Base-by-base conservation (phyloP, 768 basidiomycete genomes). In the Russula brevipes region DNA sequence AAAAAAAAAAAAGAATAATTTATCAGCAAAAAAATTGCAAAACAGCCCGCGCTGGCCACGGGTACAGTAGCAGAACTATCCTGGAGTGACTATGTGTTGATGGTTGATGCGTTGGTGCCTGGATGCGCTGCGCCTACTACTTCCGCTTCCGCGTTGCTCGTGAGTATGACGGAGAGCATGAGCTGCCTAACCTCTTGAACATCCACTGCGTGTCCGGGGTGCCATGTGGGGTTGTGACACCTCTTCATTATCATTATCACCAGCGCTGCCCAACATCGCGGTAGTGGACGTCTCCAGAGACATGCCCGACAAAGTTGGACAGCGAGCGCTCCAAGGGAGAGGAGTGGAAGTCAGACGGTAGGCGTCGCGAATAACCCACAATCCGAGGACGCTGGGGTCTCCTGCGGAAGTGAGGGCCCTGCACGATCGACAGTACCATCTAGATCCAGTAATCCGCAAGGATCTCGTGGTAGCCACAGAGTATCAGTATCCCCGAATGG, bases 401-500 rank as follows among this genome's bases (percentile, higher is more conserved):
- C 75, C 75, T 45, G 85, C 83, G 19, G 85, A 86, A 2, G 88
- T 85, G 30, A 94, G 73, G 0, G 86, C 79, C 7, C 77, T 75
- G 52, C 78, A 60, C 89, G 70, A 71, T 91, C 85, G 31, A 95
- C 76, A 0, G 93, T 94, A 68, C 96, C 91, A 69, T 94, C 90
- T 3, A 98, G 80, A 75, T 96, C 82, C 50, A 95, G 80, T 1
- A 83, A 78, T n/a, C 83, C 84, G 31, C 82, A 79, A 1, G 94
- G 94, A 74, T 96, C 83, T 44, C 88, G 80, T 5, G 94, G 94
- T 2, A 98, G 77, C 94, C 94, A 98, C 5, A 96, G 75, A 6
- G 80, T 78, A 24, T 24, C 24, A 24, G 24, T 24, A 66, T 87
- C 85, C 58, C 80, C 80, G 55, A 93, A 83, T 0, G 81, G 72